These are phyloP conservation scores for Theobroma grandiflorum DNA, from an alignment of 441 rosid species.

Conservation along the genomic window DNA sequence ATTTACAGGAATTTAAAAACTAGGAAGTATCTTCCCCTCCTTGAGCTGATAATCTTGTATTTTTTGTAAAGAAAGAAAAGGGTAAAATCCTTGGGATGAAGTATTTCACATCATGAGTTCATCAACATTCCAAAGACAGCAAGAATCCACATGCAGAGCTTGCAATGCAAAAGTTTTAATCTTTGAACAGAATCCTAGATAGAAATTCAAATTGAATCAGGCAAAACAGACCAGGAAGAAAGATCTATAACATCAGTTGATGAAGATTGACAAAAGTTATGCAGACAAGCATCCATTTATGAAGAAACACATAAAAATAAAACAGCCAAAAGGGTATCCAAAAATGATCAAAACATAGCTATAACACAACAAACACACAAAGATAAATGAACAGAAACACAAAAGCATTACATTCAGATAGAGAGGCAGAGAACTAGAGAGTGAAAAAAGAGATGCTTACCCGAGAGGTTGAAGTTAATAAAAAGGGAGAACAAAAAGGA, in stretches of 20 bases:
- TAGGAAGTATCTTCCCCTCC: neutral
- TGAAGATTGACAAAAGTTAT: neutral
- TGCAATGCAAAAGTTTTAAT: constrained; percentile 12
- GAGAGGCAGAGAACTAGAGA: neutral
- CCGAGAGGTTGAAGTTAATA: constrained; percentile 39
- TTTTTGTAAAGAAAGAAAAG: neutral
- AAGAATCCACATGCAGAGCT: constrained; percentile 2
- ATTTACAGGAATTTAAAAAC: neutral
- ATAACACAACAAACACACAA: neutral
- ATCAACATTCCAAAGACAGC: constrained; percentile 19
- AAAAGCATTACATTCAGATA: neutral
- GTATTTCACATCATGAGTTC: constrained; percentile 24
- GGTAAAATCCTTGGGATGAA: neutral
- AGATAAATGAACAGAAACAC: neutral
- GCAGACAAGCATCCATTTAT: neutral
- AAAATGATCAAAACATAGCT: constrained; percentile 15
- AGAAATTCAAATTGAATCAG: neutral
- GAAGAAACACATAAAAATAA: neutral
- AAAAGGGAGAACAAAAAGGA: constrained; percentile 43
- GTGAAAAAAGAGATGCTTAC: constrained; percentile 30
- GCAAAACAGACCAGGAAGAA: neutral
- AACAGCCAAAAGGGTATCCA: constrained; percentile 6
- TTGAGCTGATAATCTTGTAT: neutral
- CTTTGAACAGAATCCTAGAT: neutral
- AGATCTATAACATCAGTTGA: neutral